Percentiles rank a stretch among this genome's conserved stretches.
Conservation (phyloP, 306 rosid genomes). For the Medicago truncatula region DNA sequence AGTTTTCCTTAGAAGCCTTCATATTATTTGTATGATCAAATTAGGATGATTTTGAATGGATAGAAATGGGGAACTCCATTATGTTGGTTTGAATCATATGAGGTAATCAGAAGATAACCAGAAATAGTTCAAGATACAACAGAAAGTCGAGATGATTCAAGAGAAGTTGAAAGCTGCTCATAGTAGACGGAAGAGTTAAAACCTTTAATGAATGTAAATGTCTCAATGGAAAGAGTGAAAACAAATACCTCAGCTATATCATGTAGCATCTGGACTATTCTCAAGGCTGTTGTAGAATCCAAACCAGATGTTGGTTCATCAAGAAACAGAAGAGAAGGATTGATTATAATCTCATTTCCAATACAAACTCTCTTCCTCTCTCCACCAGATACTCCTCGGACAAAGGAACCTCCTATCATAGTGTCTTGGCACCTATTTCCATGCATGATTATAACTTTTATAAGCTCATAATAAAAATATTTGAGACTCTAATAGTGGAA, state of each 20-base stretch:
- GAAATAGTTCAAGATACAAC: too few species aligned
- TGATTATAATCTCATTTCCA: conserved; percentile 87
- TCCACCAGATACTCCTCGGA: conserved; percentile 95
- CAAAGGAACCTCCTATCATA: conserved; percentile 94
- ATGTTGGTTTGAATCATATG: too few species aligned
- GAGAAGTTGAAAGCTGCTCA: background rate
- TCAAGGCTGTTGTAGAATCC: conserved; percentile 96
- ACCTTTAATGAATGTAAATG: background rate
- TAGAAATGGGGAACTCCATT: too few species aligned
- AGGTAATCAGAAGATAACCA: too few species aligned
- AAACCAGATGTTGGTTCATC: conserved; percentile 99
- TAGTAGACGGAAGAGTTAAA: background rate
- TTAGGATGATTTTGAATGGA: too few species aligned
- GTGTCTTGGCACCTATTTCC: conserved; percentile 90
- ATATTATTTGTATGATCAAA: too few species aligned
- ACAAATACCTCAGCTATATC: conserved; percentile 84
- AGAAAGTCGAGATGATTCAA: background rate
- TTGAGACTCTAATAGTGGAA: conserved; percentile 13
- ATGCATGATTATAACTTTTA: conserved; percentile 7
- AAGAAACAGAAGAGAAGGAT: conserved; percentile 90
- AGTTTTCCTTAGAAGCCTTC: too few species aligned
- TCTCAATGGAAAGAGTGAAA: background rate
- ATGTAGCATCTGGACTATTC: conserved; percentile 91
- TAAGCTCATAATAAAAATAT: background rate
- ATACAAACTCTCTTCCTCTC: conserved; percentile 97